phyloP scores from a whole-genome alignment of 2,329 filamentous ascomycete genomes.

The Cladophialophora yegresii region DNA sequence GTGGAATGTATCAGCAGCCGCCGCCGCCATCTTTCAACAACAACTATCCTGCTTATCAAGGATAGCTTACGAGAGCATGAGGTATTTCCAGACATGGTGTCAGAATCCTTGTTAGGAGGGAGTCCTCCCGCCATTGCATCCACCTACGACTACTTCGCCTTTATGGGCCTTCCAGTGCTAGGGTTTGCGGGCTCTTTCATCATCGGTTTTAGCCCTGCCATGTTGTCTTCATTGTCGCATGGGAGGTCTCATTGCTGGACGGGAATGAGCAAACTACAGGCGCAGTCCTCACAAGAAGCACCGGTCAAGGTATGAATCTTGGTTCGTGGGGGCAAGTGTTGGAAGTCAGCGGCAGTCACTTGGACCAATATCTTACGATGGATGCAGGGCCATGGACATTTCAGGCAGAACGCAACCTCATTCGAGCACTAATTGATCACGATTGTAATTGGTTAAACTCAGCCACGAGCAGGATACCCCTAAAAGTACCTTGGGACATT shows the following conservation, averaged over 20 bases:
- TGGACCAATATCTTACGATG: background rate
- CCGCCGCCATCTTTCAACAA: constrained; percentile 28
- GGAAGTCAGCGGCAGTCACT: background rate
- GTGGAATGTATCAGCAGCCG: constrained; percentile 31
- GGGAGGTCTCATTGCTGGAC: background rate
- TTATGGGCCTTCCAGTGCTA: background rate
- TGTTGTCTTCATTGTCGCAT: background rate
- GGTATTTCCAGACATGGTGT: constrained; percentile 5
- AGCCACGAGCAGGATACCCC: constrained; percentile 9
- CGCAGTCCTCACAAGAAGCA: background rate
- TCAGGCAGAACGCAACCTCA: background rate
- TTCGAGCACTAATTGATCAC: background rate
- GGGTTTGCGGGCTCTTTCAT: background rate
- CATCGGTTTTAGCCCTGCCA: background rate
- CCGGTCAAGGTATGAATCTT: background rate
- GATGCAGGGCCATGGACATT: background rate
- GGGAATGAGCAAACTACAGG: background rate
- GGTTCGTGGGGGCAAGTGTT: background rate
- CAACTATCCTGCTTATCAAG: constrained; percentile 29
- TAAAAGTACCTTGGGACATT: constrained; percentile 8
- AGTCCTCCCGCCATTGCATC: background rate
- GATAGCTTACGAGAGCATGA: constrained; percentile 17
- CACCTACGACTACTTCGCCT: background rate
- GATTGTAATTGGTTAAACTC: background rate
- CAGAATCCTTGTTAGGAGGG: background rate